Conservation (phyloP, 345 rosid species). For the Populus simonii region DNA sequence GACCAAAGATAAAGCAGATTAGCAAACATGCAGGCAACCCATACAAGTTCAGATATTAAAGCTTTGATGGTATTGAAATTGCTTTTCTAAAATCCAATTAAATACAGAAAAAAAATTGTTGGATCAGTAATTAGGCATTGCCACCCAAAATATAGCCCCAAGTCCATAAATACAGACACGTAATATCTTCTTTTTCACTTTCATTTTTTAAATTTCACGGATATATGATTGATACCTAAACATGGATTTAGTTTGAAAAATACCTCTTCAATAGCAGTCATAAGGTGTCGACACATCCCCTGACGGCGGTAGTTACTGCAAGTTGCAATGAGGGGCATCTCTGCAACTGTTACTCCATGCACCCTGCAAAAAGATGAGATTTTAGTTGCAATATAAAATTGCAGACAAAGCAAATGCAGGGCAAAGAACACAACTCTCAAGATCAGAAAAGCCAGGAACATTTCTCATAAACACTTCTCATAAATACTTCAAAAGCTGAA, state of each 20-base stretch:
- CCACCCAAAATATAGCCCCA: neutral
- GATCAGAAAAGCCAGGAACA: neutral
- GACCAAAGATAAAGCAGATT: neutral
- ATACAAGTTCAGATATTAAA: neutral
- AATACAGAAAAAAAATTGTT: neutral
- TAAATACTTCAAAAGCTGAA: neutral
- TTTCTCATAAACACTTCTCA: neutral
- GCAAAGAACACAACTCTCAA: neutral
- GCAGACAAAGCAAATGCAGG: neutral
- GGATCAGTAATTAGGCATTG: neutral
- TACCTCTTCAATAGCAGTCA: conserved; percentile 86
- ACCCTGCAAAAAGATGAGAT: conserved; percentile 46
- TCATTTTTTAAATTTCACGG: too few relatives aligned
- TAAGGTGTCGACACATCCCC: conserved; percentile 86
- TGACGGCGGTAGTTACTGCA: conserved; percentile 80
- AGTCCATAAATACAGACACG: neutral
- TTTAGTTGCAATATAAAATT: conserved; percentile 2
- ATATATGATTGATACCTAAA: too few relatives aligned
- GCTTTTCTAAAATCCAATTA: neutral
- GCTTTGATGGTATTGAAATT: neutral
- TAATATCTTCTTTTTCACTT: neutral
- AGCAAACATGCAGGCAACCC: neutral
- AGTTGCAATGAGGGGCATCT: conserved; percentile 98
- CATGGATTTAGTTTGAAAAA: neutral
- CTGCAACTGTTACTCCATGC: conserved; percentile 79